Percentiles rank a stretch among this genome's conserved stretches.
These are phyloP conservation scores for Dioscorea alata DNA, from an alignment of 106 monocot species.

Conservation along the genomic window DNA sequence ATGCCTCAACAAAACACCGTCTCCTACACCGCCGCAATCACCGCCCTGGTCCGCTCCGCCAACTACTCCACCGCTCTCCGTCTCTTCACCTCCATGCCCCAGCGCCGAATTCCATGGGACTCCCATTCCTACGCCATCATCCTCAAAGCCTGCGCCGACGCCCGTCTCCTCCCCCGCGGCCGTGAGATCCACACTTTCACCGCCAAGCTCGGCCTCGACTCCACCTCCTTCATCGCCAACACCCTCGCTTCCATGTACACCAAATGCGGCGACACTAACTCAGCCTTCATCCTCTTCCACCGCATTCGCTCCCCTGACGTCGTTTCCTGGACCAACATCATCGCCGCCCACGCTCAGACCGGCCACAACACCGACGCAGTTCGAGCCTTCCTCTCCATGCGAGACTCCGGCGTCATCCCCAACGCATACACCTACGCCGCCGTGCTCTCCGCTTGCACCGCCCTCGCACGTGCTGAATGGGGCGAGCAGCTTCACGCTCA, in stretches of 20 bases:
- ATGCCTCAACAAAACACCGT: constrained; percentile 60
- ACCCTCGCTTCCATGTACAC: constrained; percentile 58
- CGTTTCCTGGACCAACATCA: constrained; percentile 67
- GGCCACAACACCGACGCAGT: constrained; percentile 41
- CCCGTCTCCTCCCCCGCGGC: constrained; percentile 25
- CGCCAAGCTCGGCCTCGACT: constrained; percentile 42
- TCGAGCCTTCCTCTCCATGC: constrained; percentile 42
- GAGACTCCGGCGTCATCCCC: constrained; percentile 19
- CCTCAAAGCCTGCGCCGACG: constrained; percentile 66
- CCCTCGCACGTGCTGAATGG: constrained; percentile 6
- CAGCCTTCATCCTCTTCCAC: constrained; percentile 28
- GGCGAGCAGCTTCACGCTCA: constrained; percentile 72
- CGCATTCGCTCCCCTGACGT: constrained; percentile 49
- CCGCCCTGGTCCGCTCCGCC: constrained; percentile 49
- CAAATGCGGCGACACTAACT: constrained; percentile 28
- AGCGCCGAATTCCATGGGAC: constrained; percentile 30
- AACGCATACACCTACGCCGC: constrained; percentile 75
- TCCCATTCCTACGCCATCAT: constrained; percentile 62
- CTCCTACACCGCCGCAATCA: constrained; percentile 58
- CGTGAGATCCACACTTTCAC: constrained; percentile 56
- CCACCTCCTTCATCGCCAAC: constrained; percentile 61
- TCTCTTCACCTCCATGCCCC: constrained; percentile 41
- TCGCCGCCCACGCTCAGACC: constrained; percentile 44
- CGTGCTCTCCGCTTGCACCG: constrained; percentile 46
- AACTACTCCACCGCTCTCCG: constrained; percentile 29